Percentiles rank a stretch among this genome's conserved stretches.
These are phyloP conservation scores for Hymenoscyphus repandus DNA, from an alignment of 2,329 filamentous ascomycete genomes.

Conservation along the genomic window DNA sequence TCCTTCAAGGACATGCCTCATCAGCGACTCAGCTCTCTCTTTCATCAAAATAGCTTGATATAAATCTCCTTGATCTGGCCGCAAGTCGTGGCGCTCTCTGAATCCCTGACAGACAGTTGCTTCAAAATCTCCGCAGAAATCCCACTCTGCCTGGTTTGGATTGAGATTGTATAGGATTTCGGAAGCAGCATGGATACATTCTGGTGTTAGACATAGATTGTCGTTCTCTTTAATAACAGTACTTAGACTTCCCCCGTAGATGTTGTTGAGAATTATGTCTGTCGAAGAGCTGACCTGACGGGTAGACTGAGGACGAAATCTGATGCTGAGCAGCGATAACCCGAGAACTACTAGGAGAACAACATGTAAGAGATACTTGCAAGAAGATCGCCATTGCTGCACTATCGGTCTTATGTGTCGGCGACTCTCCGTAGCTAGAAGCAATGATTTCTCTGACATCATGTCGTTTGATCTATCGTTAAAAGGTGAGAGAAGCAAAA, in stretches of 20 bases:
- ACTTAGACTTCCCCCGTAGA: not conserved
- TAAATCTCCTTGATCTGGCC: not conserved
- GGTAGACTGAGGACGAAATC: too few relatives aligned
- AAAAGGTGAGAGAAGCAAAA: too few relatives aligned
- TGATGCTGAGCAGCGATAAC: too few relatives aligned
- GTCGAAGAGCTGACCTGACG: not conserved
- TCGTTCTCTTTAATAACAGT: not conserved
- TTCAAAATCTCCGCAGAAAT: not conserved
- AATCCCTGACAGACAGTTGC: not conserved
- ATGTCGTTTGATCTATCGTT: too few relatives aligned
- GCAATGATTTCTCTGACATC: too few relatives aligned
- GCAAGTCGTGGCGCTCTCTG: not conserved
- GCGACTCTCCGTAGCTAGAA: too few relatives aligned
- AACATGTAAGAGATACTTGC: too few relatives aligned
- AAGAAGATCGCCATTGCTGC: too few relatives aligned
- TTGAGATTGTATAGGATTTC: not conserved
- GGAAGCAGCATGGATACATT: not conserved
- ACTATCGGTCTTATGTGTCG: too few relatives aligned
- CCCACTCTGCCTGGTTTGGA: not conserved
- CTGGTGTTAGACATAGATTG: not conserved
- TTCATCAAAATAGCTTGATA: constrained; percentile 37
- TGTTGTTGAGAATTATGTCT: not conserved
- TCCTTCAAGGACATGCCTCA: constrained; percentile 59
- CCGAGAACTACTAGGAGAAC: too few relatives aligned
- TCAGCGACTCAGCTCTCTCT: constrained; percentile 51